phyloP scores from a whole-genome alignment of 352 stramenopile genomes.

The Globisporangium middletonii region DNA sequence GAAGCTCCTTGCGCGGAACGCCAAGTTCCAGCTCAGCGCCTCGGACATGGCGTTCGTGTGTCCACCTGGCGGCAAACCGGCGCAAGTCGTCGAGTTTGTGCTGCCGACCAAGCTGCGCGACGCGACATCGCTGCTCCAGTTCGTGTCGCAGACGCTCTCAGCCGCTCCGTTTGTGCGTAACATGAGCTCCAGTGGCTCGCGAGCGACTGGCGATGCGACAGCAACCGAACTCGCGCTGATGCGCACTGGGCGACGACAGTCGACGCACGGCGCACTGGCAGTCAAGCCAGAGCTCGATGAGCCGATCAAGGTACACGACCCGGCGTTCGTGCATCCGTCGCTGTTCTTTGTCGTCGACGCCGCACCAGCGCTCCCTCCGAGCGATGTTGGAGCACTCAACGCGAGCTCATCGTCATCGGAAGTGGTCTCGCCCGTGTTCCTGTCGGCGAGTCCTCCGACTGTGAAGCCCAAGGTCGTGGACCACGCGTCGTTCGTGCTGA shows the following conservation, averaged over 20 bases:
- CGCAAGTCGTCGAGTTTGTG: constrained; percentile 36
- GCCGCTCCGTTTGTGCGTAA: constrained; percentile 50
- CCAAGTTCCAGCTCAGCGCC: constrained; percentile 76
- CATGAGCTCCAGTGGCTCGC: constrained; percentile 21
- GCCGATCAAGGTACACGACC: not conserved
- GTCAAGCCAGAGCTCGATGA: not conserved
- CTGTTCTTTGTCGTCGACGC: constrained; percentile 12
- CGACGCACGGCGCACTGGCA: not conserved
- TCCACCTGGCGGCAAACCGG: constrained; percentile 32
- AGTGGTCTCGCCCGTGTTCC: constrained; percentile 15
- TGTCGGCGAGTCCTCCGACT: constrained; percentile 4
- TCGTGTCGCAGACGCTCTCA: constrained; percentile 57
- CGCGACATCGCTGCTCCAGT: constrained; percentile 34
- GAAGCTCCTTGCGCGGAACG: constrained; percentile 80
- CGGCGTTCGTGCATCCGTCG: constrained; percentile 10
- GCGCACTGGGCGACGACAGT: constrained; percentile 5
- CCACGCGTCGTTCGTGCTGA: constrained; percentile 65
- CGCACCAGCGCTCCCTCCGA: not conserved
- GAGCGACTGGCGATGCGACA: not conserved
- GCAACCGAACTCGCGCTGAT: not conserved
- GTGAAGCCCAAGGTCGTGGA: constrained; percentile 15
- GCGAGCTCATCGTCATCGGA: not conserved
- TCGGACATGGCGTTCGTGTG: constrained; percentile 77
- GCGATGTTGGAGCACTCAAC: not conserved
- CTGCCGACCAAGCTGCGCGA: constrained; percentile 33